Percentiles rank a stretch among this genome's conserved stretches.
phyloP scores from a whole-genome alignment of 192 early-diverging fungal species.

The Rhizoclosmatium sp. region DNA sequence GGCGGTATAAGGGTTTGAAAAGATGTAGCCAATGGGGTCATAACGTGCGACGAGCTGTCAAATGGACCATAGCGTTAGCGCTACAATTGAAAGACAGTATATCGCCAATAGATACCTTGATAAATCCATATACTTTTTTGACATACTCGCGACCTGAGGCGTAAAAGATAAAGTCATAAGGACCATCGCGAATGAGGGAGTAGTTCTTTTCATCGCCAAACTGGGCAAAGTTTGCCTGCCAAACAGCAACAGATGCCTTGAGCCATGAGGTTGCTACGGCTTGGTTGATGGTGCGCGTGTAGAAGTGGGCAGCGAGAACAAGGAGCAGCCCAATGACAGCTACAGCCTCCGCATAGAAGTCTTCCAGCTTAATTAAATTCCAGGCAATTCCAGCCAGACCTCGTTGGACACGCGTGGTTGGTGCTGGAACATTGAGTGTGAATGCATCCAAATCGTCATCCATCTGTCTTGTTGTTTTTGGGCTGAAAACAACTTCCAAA shows the following conservation, averaged over 20 bases:
- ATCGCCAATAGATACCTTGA: slow-evolving; percentile 46
- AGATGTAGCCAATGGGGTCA: slow-evolving; percentile 51
- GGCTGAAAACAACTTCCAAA: neutral
- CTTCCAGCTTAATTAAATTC: neutral
- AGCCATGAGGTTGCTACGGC: slow-evolving; percentile 38
- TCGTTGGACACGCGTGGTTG: neutral
- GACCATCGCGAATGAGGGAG: slow-evolving; percentile 72
- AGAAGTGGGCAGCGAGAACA: slow-evolving; percentile 30
- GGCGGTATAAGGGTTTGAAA: slow-evolving; percentile 33
- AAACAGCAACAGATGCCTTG: slow-evolving; percentile 36
- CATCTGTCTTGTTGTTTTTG: neutral
- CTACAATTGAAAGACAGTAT: neutral
- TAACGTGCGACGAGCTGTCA: slow-evolving; percentile 61
- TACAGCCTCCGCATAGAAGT: slow-evolving; percentile 18
- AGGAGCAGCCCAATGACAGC: slow-evolving; percentile 5
- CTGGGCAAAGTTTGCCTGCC: slow-evolving; percentile 72
- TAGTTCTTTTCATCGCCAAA: slow-evolving; percentile 69
- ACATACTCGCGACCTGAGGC: slow-evolving; percentile 76
- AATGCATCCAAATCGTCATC: slow-evolving; percentile 7
- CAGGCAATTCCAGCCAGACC: slow-evolving; percentile 32
- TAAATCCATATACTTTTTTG: slow-evolving; percentile 72
- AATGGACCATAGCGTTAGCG: slow-evolving; percentile 16
- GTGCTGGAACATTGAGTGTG: neutral
- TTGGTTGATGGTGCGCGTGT: slow-evolving; percentile 43
- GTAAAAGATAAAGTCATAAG: slow-evolving; percentile 78